Conservation (phyloP, 768 basidiomycete species). For the Termitomyces sp. region DNA sequence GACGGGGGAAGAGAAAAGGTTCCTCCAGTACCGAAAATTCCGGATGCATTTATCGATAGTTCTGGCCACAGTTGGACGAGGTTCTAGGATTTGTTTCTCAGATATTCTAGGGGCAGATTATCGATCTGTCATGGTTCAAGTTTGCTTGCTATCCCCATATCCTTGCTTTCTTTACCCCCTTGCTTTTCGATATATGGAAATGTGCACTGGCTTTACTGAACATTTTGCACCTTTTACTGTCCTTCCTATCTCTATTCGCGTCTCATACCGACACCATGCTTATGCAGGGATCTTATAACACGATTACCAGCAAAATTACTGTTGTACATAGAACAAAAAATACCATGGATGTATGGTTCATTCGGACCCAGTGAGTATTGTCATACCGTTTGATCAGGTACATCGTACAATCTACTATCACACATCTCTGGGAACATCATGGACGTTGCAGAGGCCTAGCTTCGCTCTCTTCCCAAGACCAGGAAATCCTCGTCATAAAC, state of each 20-base stretch:
- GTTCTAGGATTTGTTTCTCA: conserved; percentile 20
- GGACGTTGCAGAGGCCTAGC: neutral
- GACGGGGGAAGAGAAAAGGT: conserved; percentile 29
- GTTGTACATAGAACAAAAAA: neutral
- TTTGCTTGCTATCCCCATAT: conserved; percentile 1
- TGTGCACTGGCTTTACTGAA: conserved; percentile 9
- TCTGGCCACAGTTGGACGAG: conserved; percentile 24
- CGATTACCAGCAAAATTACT: neutral
- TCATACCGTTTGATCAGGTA: neutral
- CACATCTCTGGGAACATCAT: neutral
- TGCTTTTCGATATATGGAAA: neutral
- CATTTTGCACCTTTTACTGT: conserved; percentile 2
- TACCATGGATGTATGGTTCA: neutral
- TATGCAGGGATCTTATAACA: neutral
- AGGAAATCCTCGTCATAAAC: neutral
- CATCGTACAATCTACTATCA: neutral
- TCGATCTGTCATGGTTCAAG: neutral
- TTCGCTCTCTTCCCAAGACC: neutral
- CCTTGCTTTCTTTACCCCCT: neutral
- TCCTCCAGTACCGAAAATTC: conserved; percentile 43
- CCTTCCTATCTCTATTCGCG: neutral
- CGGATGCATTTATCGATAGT: conserved; percentile 23
- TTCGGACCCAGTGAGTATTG: neutral
- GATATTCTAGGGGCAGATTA: conserved; percentile 1
- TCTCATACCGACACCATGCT: neutral